Conservation (phyloP, 176 grass and related monocot genomes). For the Musa beccarii region DNA sequence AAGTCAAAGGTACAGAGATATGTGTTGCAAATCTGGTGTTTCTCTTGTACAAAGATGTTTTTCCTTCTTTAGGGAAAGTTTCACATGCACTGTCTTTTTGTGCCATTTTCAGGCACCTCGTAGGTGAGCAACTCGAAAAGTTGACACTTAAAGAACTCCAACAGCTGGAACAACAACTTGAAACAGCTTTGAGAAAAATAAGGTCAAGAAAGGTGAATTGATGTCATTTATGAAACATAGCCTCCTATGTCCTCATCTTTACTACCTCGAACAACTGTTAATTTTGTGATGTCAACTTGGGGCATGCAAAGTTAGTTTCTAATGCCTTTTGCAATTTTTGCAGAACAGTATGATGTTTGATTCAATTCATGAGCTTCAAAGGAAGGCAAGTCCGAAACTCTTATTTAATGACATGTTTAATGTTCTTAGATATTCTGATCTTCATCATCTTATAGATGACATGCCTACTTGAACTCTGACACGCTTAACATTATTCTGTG, state of each 20-base stretch:
- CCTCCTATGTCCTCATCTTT: no score
- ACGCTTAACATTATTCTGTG: no score
- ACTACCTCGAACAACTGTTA: no score
- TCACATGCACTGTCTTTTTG: background rate
- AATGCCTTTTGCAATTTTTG: background rate
- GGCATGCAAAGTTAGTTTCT: background rate
- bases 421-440: background rate
- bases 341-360: constrained; percentile 39
- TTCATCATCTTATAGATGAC: background rate
- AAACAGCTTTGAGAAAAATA: constrained; percentile 10
- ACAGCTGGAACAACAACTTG: constrained; percentile 6
- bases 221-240: background rate
- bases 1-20: background rate
- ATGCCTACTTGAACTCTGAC: no score
- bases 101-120: background rate
- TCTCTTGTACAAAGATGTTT: background rate
- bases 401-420: background rate
- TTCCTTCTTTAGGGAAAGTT: background rate
- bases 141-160: constrained; percentile 3
- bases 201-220: background rate
- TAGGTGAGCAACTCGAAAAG: background rate
- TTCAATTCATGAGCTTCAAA: constrained; percentile 68
- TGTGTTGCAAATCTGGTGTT: background rate
- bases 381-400: constrained; percentile 38
- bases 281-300: background rate